Evolutionary conservation across 169 alveolate genomes (phyloP), one percentile per base, ranked within the genome.

Genomic region (Eimeria acervulina): DNA sequence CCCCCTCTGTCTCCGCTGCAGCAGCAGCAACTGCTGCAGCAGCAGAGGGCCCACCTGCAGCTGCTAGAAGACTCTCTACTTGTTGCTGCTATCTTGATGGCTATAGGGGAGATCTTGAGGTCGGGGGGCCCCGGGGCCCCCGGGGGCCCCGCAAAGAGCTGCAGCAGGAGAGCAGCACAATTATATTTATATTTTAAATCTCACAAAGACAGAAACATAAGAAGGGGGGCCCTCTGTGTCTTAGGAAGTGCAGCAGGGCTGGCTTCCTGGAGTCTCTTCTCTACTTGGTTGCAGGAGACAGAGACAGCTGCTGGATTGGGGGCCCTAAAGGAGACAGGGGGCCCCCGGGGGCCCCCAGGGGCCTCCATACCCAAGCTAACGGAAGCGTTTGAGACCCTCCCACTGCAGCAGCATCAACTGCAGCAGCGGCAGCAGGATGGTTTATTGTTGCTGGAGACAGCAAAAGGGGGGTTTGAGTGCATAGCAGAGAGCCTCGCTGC

Each of bases 71-170:
- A 72, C 47, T 44, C 83, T 5, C 44, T 72, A 15, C 52, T 72
- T n/a, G 47, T 72, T 28, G 83, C 83, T 21, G 83, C 83, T 26
- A 28, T 72, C 7, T 36, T 72, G 44, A 72, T 72, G 83, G 38
- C 83, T 28, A 72, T 72, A 15, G 83, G 83, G 44, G 83, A 72
- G 17, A 13, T 72, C n/a, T 28, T 72, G 44, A 38, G 83, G 21
- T 19, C 83, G 10, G 83, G 83, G 83, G 83, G 83, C 83, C 83
- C 83, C 83, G 83, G 52, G 47, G 83, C 47, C 83, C 52, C 83
- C 8, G 83, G 83, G 83, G 83, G 83, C 83, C 83, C 44, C 83
- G 33, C 83, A 38, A 19, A 44, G 21, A n/a, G 83, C 47, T 72
- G 83, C 44, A 17, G 83, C 83, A n/a, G 4, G 44, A 3, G 17